Evolutionary conservation across 2,329 filamentous ascomycete species (phyloP), one percentile per base, ranked within the genome.

Genomic region (Diaporthe citrichinensis): DNA sequence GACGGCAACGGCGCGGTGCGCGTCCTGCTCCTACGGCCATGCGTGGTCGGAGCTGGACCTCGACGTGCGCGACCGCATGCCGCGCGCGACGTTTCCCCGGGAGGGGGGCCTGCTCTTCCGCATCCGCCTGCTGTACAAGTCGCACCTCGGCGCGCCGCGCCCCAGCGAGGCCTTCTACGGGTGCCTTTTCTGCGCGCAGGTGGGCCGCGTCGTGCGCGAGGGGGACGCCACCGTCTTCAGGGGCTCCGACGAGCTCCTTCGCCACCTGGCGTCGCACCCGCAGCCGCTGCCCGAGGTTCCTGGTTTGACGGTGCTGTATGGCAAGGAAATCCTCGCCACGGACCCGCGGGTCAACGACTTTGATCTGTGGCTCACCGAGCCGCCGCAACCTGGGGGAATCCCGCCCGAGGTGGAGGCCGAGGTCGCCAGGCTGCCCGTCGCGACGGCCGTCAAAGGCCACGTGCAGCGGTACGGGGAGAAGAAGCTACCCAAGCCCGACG

Each of bases 151-250:
- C n/a, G 81, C 80, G 17, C 78, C 76, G 7, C 79, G 79, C 23
- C 79, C 83, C 46, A 78, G 80, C 46, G 81, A 84, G 36, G 80
- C 81, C 69, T 78, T 82, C 61, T 86, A 84, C 73, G 85, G 81
- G 6, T 86, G 85, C 76, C 78, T 87, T 1, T 86, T 85, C 76
- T 86, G 85, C 74, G 81, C 82, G 7, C 81, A 84, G 31, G 72
- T 80, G 4, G 82, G 81, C 1, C 74, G 80, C 1, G 84, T 84
- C 0, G 79, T 81, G 2, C 81, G 81, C n/a, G 82, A 86, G 39
- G 84, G 83, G 62, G 85, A 87, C 74, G 84, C 85, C 1, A 87
- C 85, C 6, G 84, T 86, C 6, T 87, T 87, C 76, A 78, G 80
- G 3, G 81, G 80, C 6, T 74, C 82, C 20, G 82, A 85, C 20